Evolutionary conservation across 139 green algal genomes (phyloP).

Genomic region (Ostreobium quekettii): DNA sequence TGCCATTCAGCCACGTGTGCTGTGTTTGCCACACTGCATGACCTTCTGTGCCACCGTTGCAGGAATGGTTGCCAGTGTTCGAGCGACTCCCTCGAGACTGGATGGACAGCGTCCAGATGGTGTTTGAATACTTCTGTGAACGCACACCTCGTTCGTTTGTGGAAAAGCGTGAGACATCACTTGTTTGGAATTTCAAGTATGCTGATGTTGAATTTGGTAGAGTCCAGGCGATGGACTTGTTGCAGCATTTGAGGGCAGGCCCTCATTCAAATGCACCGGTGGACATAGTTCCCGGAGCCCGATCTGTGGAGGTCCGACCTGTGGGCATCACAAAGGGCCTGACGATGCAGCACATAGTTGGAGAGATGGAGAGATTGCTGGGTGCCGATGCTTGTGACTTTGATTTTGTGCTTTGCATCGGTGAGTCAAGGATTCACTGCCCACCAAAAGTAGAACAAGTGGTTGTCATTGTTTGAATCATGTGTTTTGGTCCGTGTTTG

Average conservation of each 20-base stretch:
- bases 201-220: constrained; percentile 85
- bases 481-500: no score
- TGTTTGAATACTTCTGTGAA: constrained; percentile 98
- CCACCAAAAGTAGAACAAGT: no score
- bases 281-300: constrained; percentile 81
- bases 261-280: constrained; percentile 94
- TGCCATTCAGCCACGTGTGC: no score
- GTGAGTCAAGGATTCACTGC: no score
- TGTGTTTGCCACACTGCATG: no score
- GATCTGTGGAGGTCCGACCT: constrained; percentile 64
- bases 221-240: constrained; percentile 33
- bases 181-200: constrained; percentile 98
- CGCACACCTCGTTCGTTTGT: constrained; percentile 92
- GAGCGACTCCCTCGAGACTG: constrained; percentile 76
- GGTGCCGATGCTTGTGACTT: constrained; percentile 25
- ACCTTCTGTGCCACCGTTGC: background rate
- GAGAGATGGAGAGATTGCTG: constrained; percentile 28
- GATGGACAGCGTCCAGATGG: constrained; percentile 88
- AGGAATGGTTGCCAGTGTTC: constrained; percentile 63
- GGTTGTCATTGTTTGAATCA: no score
- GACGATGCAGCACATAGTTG: constrained; percentile 76
- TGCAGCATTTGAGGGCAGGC: constrained; percentile 96
- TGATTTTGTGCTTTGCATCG: constrained; percentile 71
- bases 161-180: constrained; percentile 78
- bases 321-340: constrained; percentile 93